A percentile compares a stretch with the other conserved stretches of the same genome.
These are phyloP conservation scores for Elsinoe australis DNA, from an alignment of 2,329 filamentous ascomycete species.

Conservation along the genomic window DNA sequence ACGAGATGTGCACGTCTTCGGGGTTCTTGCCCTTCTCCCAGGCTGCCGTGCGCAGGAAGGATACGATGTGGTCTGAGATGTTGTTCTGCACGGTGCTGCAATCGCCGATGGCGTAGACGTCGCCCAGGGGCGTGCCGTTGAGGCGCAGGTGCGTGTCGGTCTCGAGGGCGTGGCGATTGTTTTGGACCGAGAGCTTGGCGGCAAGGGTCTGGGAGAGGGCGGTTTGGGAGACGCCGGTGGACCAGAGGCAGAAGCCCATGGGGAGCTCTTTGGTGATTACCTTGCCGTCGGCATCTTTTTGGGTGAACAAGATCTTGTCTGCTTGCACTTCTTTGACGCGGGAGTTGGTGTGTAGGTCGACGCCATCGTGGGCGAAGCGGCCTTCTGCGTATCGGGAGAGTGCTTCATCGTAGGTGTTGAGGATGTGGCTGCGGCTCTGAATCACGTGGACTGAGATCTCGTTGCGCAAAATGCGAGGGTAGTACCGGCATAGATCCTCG, in stretches of 20 bases:
- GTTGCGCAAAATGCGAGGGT: conserved; percentile 85
- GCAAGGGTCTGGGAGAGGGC: conserved; percentile 70
- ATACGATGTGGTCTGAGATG: conserved; percentile 80
- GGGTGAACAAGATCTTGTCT: conserved; percentile 83
- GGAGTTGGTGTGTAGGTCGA: conserved; percentile 86
- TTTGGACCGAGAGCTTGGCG: conserved; percentile 68
- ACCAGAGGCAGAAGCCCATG: conserved; percentile 96
- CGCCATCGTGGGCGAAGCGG: conserved; percentile 80
- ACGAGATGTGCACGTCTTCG: conserved; percentile 76
- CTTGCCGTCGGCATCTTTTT: conserved; percentile 66
- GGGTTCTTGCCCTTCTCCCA: conserved; percentile 90
- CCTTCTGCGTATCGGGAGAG: conserved; percentile 88
- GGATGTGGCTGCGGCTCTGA: conserved; percentile 85
- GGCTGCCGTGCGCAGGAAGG: conserved; percentile 79
- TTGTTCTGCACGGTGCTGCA: conserved; percentile 98
- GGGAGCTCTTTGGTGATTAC: conserved; percentile 85
- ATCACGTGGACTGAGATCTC: conserved; percentile 97
- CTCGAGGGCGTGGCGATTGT: conserved; percentile 84
- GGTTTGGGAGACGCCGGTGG: conserved; percentile 84
- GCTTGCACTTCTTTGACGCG: conserved; percentile 79
- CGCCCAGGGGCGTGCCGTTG: conserved; percentile 78
- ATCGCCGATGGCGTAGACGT: conserved; percentile 94
- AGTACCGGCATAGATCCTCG: conserved; percentile 76
- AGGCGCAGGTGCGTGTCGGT: conserved; percentile 90
- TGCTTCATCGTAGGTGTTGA: conserved; percentile 96